Evolutionary conservation across 2,329 filamentous ascomycete species (phyloP), one percentile per base, ranked within the genome.

Genomic region (Emergomyces orientalis): DNA sequence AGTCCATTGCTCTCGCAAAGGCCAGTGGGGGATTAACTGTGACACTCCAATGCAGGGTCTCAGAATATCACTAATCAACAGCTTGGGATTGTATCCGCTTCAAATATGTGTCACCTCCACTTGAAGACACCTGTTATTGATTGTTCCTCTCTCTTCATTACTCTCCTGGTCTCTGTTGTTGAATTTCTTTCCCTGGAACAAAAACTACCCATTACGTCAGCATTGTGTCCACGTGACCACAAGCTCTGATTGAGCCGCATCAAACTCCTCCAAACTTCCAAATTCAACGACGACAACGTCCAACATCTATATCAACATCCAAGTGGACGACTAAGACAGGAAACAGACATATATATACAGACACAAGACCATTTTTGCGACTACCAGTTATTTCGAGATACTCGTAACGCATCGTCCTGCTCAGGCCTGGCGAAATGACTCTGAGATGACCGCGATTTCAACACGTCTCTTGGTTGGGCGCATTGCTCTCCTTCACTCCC

Each of bases 401-500:
- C n/a, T 47, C 30, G 6, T n/a, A 7, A 13, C 52, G 1, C 47
- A 57, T 17, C 11, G 30, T 62, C 51, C 1, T 19, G 30, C 32
- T 32, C 51, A 34, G 17, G 45, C 41, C n/a, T 60, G 41, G 39
- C 54, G 41, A 27, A 32, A 30, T 27, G 39, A 59, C 27, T 58
- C 60, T 60, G 61, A 60, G 51, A 64, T 64, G 63, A 60, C 32
- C 52, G 60, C 58, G 60, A 8, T 39, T 60, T n/a, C 52, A 27
- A 25, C 25, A 45, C 41, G 25, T 45, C 56, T 45, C 56, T 47
- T 59, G 56, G 71, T 71, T 66, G 74, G 76, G 73, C 73, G 73
- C 69, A 70, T 67, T 68, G 75, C 74, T 76, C 73, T 69, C 67
- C 70, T 67, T 67, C 61, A 65, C 17, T 17, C 37, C 17, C 52